A percentile compares a stretch with the other conserved stretches of the same genome.
These are phyloP conservation scores for Aspergillus sp. DNA, from an alignment of 2,329 filamentous ascomycete species.

Conservation along the genomic window DNA sequence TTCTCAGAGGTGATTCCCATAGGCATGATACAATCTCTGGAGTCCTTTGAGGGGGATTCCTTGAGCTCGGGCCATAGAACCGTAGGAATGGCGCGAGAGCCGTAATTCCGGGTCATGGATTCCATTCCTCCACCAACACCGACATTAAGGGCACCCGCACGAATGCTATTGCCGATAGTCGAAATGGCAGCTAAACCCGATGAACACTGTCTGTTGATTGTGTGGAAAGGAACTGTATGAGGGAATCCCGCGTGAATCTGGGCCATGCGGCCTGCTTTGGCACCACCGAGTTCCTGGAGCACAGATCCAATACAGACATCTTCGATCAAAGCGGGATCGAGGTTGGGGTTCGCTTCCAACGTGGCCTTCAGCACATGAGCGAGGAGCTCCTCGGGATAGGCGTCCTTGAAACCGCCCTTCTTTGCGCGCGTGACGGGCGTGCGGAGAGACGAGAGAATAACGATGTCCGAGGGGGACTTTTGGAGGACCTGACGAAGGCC, in stretches of 20 bases:
- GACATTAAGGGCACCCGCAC: constrained; percentile 70
- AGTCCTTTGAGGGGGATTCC: constrained; percentile 68
- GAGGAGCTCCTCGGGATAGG: constrained; percentile 89
- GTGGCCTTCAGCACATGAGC: constrained; percentile 67
- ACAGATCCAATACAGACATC: constrained; percentile 89
- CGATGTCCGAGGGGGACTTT: constrained; percentile 79
- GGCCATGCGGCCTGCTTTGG: constrained; percentile 89
- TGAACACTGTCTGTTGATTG: constrained; percentile 85
- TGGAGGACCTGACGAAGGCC: constrained; percentile 76
- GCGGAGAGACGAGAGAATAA: constrained; percentile 87
- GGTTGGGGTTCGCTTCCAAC: constrained; percentile 71
- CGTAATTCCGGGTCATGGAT: constrained; percentile 95
- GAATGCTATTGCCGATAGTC: constrained; percentile 73
- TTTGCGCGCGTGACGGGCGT: constrained; percentile 84
- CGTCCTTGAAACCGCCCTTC: constrained; percentile 82
- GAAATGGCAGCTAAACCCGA: constrained; percentile 79
- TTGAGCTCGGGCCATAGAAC: constrained; percentile 76
- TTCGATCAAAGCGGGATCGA: constrained; percentile 71
- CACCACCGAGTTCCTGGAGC: constrained; percentile 85
- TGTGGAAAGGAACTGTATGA: constrained; percentile 75
- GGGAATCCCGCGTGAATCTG: constrained; percentile 82
- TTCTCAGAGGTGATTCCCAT: constrained; percentile 94
- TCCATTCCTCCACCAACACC: constrained; percentile 92
- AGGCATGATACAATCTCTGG: constrained; percentile 86
- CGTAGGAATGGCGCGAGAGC: constrained; percentile 78